Conservation (phyloP, 2,329 filamentous ascomycete genomes). For the Pestalotiopsis sp. region DNA sequence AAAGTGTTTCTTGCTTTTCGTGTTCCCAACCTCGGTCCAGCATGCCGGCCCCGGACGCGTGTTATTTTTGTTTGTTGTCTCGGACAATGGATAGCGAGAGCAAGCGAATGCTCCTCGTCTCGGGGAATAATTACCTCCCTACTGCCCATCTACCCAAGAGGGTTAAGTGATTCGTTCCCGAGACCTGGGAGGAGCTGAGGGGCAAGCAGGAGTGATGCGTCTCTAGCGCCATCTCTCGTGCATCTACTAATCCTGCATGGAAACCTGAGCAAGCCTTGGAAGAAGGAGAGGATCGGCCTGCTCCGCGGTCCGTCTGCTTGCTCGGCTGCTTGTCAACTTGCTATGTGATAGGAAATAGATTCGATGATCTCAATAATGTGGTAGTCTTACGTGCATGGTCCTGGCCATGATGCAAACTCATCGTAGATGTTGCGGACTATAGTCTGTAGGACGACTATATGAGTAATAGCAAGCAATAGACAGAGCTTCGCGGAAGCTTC, state of each 20-base stretch:
- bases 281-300: not conserved
- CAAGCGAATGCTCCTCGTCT: not conserved
- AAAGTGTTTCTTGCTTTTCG: not conserved
- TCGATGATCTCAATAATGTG: not conserved
- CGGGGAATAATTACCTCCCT: not conserved
- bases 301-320: not conserved
- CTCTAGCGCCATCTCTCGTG: not conserved
- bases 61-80: not conserved
- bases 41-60: not conserved
- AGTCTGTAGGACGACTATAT: not conserved
- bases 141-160: not conserved
- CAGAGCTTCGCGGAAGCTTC: not conserved
- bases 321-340: not conserved
- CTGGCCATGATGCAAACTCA: not conserved
- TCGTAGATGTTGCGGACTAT: not conserved
- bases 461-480: not conserved
- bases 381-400: not conserved
- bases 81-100: not conserved
- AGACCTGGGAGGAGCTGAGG: not conserved
- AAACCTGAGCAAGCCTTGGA: constrained; percentile 1
- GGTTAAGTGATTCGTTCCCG: not conserved
- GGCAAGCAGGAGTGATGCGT: not conserved
- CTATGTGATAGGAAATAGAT: not conserved
- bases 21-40: not conserved
- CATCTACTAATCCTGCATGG: constrained; percentile 3